These are phyloP conservation scores for Penicillium silybi DNA, from an alignment of 495 filamentous ascomycete genomes.

Conservation along the genomic window DNA sequence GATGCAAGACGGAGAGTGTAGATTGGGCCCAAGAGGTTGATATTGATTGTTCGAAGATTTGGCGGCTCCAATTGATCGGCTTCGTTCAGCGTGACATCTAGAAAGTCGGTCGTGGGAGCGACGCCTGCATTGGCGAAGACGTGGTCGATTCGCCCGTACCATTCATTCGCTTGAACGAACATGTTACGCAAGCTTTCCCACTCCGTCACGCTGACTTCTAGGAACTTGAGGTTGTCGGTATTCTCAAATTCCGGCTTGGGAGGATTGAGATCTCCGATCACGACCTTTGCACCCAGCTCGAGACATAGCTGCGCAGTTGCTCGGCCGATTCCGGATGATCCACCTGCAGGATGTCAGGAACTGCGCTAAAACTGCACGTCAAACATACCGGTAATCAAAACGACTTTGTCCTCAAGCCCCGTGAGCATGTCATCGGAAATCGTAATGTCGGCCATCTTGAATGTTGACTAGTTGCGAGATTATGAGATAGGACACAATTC, in stretches of 20 bases:
- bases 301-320: slow-evolving; percentile 44
- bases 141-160: slow-evolving; percentile 44
- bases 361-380: not conserved
- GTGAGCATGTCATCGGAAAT: slow-evolving; percentile 10
- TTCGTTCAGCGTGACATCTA: slow-evolving; percentile 37
- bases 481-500: too few species aligned
- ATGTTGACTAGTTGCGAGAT: not conserved
- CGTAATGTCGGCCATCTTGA: slow-evolving; percentile 9
- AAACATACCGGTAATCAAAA: slow-evolving; percentile 46
- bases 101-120: slow-evolving; percentile 32
- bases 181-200: slow-evolving; percentile 39
- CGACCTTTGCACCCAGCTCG: slow-evolving; percentile 40
- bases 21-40: slow-evolving; percentile 42
- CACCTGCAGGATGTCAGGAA: slow-evolving; percentile 28
- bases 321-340: slow-evolving; percentile 48
- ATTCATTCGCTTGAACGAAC: slow-evolving; percentile 35
- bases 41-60: slow-evolving; percentile 31
- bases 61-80: slow-evolving; percentile 40
- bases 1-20: slow-evolving; percentile 37
- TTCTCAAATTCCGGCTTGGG: slow-evolving; percentile 19
- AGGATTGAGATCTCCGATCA: slow-evolving; percentile 38
- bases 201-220: slow-evolving; percentile 35
- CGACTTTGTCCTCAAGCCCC: slow-evolving; percentile 38
- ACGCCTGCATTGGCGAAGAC: slow-evolving; percentile 51
- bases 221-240: slow-evolving; percentile 22